Evolutionary conservation across 441 rosid species (phyloP).

Genomic region (Macaranga tanarius): DNA sequence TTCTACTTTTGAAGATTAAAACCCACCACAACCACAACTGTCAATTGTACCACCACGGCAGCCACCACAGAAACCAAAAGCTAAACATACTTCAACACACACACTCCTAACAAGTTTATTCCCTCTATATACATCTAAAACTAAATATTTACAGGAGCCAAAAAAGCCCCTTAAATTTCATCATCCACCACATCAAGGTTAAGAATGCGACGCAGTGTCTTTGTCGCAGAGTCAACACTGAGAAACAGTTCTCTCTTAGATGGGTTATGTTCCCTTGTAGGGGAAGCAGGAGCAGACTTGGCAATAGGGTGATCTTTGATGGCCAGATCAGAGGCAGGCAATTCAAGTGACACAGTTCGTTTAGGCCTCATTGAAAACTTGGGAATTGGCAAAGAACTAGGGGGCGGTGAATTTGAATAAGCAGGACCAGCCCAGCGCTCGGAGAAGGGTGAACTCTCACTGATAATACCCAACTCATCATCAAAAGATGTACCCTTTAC

Average conservation of each 20-base stretch:
- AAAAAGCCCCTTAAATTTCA: conserved; percentile 39
- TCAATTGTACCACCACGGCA: conserved; percentile 7
- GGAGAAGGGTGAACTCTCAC: conserved; percentile 47
- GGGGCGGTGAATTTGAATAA: conserved; percentile 89
- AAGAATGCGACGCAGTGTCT: conserved; percentile 88
- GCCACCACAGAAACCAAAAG: conserved; percentile 26
- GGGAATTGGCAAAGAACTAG: conserved; percentile 88
- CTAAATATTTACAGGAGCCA: conserved; percentile 58
- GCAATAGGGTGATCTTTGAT: conserved; percentile 48
- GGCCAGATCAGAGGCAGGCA: conserved; percentile 40
- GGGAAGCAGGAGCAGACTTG: conserved; percentile 94
- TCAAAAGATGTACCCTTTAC: conserved; percentile 30
- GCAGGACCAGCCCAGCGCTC: conserved; percentile 99
- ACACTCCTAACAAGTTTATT: conserved; percentile 39
- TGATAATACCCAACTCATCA: conserved; percentile 39
- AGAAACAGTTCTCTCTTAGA: conserved; percentile 44
- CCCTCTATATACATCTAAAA: conserved; percentile 52
- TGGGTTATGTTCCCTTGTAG: conserved; percentile 50
- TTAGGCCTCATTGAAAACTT: conserved; percentile 69
- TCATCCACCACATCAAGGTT: conserved; percentile 68
- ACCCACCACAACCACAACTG: conserved; percentile 36
- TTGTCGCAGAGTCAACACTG: conserved; percentile 73
- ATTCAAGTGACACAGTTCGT: conserved; percentile 60
- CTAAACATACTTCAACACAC: conserved; percentile 24
- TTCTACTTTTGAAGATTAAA: conserved; percentile 20